These are phyloP conservation scores for Penicillium rolfsii DNA, from an alignment of 2,329 filamentous ascomycete species.

Conservation along the genomic window DNA sequence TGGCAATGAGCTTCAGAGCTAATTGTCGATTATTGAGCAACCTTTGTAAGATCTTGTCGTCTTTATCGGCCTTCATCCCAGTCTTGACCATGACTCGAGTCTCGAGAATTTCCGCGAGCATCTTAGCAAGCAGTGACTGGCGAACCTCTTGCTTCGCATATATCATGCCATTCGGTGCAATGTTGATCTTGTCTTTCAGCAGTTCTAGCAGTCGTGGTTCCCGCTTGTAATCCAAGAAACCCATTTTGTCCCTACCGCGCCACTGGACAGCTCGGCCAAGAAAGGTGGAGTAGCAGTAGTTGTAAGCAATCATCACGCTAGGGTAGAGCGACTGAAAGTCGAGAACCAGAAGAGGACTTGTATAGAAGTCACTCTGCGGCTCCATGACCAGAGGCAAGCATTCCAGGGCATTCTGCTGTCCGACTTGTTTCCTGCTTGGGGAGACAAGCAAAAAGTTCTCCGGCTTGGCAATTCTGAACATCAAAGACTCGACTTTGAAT, in stretches of 20 bases:
- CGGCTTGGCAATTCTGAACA: slow-evolving; percentile 97
- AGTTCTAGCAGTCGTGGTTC: slow-evolving; percentile 74
- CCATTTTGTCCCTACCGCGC: slow-evolving; percentile 94
- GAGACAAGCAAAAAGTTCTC: slow-evolving; percentile 92
- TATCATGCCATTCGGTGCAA: slow-evolving; percentile 96
- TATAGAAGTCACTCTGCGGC: slow-evolving; percentile 92
- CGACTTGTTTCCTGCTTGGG: slow-evolving; percentile 88
- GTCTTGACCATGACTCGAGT: slow-evolving; percentile 97
- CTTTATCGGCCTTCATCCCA: slow-evolving; percentile 91
- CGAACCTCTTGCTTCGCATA: slow-evolving; percentile 83
- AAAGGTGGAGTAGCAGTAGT: slow-evolving; percentile 98
- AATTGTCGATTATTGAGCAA: slow-evolving; percentile 92
- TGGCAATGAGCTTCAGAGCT: slow-evolving; percentile 94
- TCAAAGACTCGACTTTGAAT: slow-evolving; percentile 97
- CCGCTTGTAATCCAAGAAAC: slow-evolving; percentile 83
- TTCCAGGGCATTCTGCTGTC: slow-evolving; percentile 89
- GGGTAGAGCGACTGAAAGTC: slow-evolving; percentile 97
- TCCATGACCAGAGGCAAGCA: slow-evolving; percentile 97
- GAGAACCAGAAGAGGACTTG: slow-evolving; percentile 81
- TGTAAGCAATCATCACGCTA: slow-evolving; percentile 98
- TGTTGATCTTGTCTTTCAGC: slow-evolving; percentile 82
- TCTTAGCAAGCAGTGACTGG: slow-evolving; percentile 90
- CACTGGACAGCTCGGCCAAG: slow-evolving; percentile 82
- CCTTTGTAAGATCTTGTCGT: slow-evolving; percentile 81
- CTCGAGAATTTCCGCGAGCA: slow-evolving; percentile 93